Evolutionary conservation across 192 early-diverging fungal species (phyloP), one percentile per base, ranked within the genome.

Genomic region (Entomortierella parvispora): DNA sequence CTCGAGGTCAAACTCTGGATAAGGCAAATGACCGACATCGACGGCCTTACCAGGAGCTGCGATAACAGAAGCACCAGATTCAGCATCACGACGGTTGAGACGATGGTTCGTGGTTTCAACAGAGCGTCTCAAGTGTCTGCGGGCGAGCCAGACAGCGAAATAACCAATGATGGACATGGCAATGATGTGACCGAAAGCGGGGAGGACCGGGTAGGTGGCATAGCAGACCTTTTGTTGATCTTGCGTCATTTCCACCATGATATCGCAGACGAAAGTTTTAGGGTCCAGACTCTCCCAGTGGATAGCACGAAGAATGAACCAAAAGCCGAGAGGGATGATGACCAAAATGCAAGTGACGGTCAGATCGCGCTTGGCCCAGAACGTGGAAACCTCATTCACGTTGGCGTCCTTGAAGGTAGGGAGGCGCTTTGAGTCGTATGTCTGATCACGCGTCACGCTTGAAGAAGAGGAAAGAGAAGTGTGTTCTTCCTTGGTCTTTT

Each of bases 371-470:
- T 63, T 68, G 18, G 74, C 74, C 20, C 58, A 49, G 20, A 54
- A 49, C 1, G 54, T 42, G 3, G 74, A 49, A 2, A 77, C 31
- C 18, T 43, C 11, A 18, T 23, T 26, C 1, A 65, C 68, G 1
- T 77, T 25, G 20, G 74, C 65, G 18, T 77, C 74, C 20, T 68
- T 58, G 65, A 77, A 77, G 1, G 65, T 67, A n/a, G 65, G 74
- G 25, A 77, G 44, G 3, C 54, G 65, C 33, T 77, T 76, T 44
- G 58, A 6, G 15, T 56, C 46, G 40, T 76, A 76, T 15, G 59
- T 55, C 58, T 62, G 61, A 8, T 32, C 53, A 25, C 65, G 58
- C 11, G 72, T 76, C 12, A 51, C 17, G 1, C 6, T 34, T 2
- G 71, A 55, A 2, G 40, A n/a, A 18, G 48, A 2, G 40, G 23